Conservation (phyloP, 2,329 filamentous ascomycete genomes). For the Colletotrichum salicis region DNA sequence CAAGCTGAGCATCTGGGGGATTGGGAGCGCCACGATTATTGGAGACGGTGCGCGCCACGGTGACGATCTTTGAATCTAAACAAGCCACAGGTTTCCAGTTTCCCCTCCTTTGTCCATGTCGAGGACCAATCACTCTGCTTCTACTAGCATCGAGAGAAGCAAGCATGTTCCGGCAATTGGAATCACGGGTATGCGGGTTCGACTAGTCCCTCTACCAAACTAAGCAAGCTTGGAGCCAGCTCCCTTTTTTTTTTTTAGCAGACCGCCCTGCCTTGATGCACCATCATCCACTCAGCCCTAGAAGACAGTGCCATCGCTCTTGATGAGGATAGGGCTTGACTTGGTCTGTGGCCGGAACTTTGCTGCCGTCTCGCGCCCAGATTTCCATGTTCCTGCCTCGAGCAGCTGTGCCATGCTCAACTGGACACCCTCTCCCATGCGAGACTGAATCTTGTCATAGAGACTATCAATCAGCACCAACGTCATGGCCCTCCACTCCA, state of each 20-base stretch:
- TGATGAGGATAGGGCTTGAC: conserved; percentile 84
- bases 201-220: not conserved
- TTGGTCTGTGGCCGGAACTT: conserved; percentile 82
- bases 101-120: not conserved
- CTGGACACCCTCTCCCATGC: conserved; percentile 46
- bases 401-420: conserved; percentile 61
- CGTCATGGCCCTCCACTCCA: conserved; percentile 74
- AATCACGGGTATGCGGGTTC: not conserved
- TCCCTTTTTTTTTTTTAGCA: not conserved
- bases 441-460: conserved; percentile 56
- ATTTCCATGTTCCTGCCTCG: conserved; percentile 68
- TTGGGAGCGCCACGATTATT: not conserved
- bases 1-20: not conserved
- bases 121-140: not conserved
- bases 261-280: not conserved
- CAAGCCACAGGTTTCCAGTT: not conserved
- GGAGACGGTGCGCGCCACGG: not conserved
- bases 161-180: not conserved
- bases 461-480: conserved; percentile 69
- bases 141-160: not conserved
- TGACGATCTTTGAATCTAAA: not conserved
- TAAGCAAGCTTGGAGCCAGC: not conserved
- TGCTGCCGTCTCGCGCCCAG: conserved; percentile 83
- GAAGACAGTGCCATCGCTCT: conserved; percentile 84
- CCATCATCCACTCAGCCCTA: conserved; percentile 45